Evolutionary conservation across 805 yeast genomes (phyloP).

Genomic region (Ogataea trehalophila): DNA sequence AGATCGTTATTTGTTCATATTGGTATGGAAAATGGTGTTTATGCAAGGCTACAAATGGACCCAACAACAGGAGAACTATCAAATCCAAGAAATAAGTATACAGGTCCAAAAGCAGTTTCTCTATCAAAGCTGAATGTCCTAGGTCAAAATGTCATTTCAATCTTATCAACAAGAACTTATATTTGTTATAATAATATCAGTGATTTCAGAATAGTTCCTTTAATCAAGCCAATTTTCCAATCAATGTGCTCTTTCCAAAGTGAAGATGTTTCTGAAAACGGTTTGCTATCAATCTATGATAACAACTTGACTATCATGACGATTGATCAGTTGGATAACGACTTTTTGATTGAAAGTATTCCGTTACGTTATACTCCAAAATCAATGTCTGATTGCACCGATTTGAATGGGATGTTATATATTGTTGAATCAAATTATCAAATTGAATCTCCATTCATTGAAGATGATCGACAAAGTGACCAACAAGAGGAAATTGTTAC

Average conservation of each 20-base stretch:
- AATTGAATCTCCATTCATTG: conserved; percentile 29
- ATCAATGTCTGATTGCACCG: conserved; percentile 30
- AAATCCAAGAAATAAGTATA: conserved; percentile 62
- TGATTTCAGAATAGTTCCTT: conserved; percentile 43
- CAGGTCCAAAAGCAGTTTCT: conserved; percentile 64
- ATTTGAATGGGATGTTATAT: conserved; percentile 28
- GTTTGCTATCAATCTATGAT: conserved; percentile 58
- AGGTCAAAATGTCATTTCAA: conserved; percentile 37
- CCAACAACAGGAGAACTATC: conserved; percentile 52
- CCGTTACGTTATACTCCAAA: conserved; percentile 50
- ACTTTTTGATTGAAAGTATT: conserved; percentile 33
- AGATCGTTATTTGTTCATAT: conserved; percentile 49
- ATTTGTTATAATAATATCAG: conserved; percentile 36
- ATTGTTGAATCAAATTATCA: conserved; percentile 44
- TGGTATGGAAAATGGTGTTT: conserved; percentile 83
- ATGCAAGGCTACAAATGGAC: conserved; percentile 59
- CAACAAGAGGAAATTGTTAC: conserved; percentile 18
- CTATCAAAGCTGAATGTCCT: conserved; percentile 35
- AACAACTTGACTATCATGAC: conserved; percentile 52
- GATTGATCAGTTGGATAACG: conserved; percentile 36
- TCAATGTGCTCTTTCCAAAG: conserved; percentile 53
- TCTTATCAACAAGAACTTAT: conserved; percentile 54
- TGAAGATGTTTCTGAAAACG: conserved; percentile 54
- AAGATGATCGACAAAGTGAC: conserved; percentile 5
- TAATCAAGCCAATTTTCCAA: conserved; percentile 37